Base-by-base conservation (phyloP, 176 grass and related monocot genomes). In the Aegilops sharonensis region DNA sequence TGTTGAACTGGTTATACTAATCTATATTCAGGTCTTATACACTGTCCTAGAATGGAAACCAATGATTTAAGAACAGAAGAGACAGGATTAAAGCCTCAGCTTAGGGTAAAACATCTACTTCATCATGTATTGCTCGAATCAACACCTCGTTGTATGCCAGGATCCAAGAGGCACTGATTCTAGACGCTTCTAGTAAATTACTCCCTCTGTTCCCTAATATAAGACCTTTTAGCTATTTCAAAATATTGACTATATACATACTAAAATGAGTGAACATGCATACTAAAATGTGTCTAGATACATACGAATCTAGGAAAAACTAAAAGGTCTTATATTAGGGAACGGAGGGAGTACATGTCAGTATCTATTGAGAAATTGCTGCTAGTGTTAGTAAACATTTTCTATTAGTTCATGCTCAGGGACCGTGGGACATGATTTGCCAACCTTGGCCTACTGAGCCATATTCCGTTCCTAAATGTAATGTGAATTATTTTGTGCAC, bases 21-120 rank as follows among this genome's bases (percentile, higher is more conserved):
- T 64, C 35, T 59, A 78, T 24, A 54, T 78, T 36, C 60, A 78
- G 20, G 21, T 61, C 35, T 8, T 78, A 32, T 12, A 63, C 17
- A 18, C 56, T 63, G 11, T 57, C n/a, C 12, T 40, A 63, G 18
- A 39, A 24, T 42, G 35, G 57, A 42, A 63, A 34, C 57, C 21
- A 63, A 62, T 78, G 31, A 78, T 78, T 20, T 57, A 78, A 39
- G 57, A 10, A 79, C 35, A 79, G 1, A 80, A 64, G n/a, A 42
- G 23, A 18, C 35, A 79, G n/a, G n/a, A 62, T 37, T 63, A 62
- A 62, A 60, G 77, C 3, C 61, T 62, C 56, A 39, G 77, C 77
- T 43, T 25, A 79, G 35, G 35, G n/a, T 64, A 60, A 78, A 78
- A 21, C 30, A 43, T 63, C 56, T 2, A 8, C 6, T 24, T 62